Percentiles rank a stretch among this genome's conserved stretches.
phyloP scores from a whole-genome alignment of 179 eudicot genomes.

The Silene coronaria region DNA sequence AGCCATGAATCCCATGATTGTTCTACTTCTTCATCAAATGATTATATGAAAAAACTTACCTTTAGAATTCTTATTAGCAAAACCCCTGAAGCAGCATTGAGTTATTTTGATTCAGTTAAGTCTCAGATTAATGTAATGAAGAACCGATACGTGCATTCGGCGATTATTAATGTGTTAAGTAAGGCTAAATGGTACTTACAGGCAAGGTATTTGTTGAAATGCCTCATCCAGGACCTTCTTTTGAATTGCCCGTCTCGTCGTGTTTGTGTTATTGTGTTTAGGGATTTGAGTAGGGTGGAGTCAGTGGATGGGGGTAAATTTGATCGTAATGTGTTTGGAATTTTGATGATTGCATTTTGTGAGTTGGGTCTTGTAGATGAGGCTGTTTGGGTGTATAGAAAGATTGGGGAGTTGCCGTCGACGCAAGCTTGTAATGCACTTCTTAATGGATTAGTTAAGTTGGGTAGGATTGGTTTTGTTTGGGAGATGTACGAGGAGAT shows the following conservation, averaged over 20 bases:
- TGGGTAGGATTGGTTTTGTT: slow-evolving; percentile 37
- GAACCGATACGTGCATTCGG: slow-evolving; percentile 45
- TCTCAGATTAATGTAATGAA: slow-evolving; percentile 30
- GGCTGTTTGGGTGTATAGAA: slow-evolving; percentile 63
- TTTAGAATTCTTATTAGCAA: slow-evolving; percentile 44
- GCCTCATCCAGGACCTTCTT: slow-evolving; percentile 45
- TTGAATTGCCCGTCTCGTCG: slow-evolving; percentile 39
- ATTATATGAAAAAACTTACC: slow-evolving; percentile 32
- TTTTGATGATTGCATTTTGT: slow-evolving; percentile 50
- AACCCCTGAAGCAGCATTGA: slow-evolving; percentile 48
- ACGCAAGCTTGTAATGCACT: slow-evolving; percentile 64
- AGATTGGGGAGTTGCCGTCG: slow-evolving; percentile 47
- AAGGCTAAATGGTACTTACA: slow-evolving; percentile 44
- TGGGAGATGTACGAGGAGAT: slow-evolving; percentile 51
- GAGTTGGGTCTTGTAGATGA: slow-evolving; percentile 69
- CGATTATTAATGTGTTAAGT: slow-evolving; percentile 40
- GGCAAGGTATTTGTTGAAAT: slow-evolving; percentile 74
- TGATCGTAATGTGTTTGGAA: slow-evolving; percentile 49
- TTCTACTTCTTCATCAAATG: slow-evolving; percentile 22
- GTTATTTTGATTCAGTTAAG: slow-evolving; percentile 41
- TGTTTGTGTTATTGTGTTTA: slow-evolving; percentile 46
- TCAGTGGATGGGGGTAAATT: neutral
- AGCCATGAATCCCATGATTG: slow-evolving; percentile 2
- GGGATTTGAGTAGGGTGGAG: slow-evolving; percentile 39
- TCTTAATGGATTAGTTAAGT: slow-evolving; percentile 60